These are phyloP conservation scores for Brassica incana DNA, from an alignment of 345 rosid genomes.

Conservation along the genomic window DNA sequence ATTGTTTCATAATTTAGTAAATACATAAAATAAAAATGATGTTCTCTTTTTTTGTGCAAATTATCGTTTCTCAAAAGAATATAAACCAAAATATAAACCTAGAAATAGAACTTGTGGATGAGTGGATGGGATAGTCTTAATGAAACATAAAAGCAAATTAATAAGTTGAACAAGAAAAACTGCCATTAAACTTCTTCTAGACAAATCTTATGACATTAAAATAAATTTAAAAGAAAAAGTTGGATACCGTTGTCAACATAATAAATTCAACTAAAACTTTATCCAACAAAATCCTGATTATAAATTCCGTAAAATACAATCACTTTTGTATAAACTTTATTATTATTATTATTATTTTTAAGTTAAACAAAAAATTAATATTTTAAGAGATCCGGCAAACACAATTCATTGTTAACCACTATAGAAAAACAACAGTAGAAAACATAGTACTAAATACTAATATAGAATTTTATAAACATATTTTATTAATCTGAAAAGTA, in stretches of 20 bases:
- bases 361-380: not conserved
- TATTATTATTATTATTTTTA: not conserved
- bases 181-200: not conserved
- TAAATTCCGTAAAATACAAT: not conserved
- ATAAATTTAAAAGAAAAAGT: not conserved
- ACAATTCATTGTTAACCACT: not conserved
- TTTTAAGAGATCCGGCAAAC: not conserved
- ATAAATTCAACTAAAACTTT: not conserved
- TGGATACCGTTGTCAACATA: not conserved
- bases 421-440: conserved; percentile 24
- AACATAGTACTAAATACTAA: conserved; percentile 24
- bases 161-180: not conserved
- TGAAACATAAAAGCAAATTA: not conserved
- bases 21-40: not conserved
- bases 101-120: not conserved
- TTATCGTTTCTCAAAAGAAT: not conserved
- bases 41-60: not conserved
- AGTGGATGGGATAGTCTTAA: not conserved
- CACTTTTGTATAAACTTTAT: not conserved
- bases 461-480: not conserved
- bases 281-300: not conserved
- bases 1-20: not conserved
- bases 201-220: not conserved
- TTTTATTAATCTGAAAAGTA: conserved; percentile 24
- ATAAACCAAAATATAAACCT: not conserved